Percentiles rank a stretch among this genome's conserved stretches.
These are phyloP conservation scores for Gossypium schwendimanii DNA, from an alignment of 441 rosid genomes.

Conservation along the genomic window DNA sequence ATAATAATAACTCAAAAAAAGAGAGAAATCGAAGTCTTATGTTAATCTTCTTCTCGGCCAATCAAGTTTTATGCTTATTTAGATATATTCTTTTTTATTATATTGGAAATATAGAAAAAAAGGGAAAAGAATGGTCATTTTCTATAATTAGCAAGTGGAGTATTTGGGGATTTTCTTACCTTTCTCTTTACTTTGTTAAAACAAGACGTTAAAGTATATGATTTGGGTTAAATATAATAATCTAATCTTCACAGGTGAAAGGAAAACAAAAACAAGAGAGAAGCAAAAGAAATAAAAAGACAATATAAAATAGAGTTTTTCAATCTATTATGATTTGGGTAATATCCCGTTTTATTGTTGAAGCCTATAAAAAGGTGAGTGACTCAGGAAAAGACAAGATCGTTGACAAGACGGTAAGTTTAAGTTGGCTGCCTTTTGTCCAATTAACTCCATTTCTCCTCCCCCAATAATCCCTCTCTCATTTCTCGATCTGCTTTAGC, in stretches of 20 bases:
- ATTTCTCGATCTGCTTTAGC: not conserved
- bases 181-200: not conserved
- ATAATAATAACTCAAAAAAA: not conserved
- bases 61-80: not conserved
- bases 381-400: slow-evolving; percentile 16
- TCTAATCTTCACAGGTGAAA: not conserved
- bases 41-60: not conserved
- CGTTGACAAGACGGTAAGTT: slow-evolving; percentile 21
- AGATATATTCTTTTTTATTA: not conserved
- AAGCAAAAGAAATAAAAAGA: not conserved
- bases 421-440: not conserved
- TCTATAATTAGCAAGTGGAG: not conserved
- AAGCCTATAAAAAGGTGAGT: slow-evolving; percentile 24
- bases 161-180: not conserved
- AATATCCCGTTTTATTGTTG: slow-evolving; percentile 14
- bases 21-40: not conserved
- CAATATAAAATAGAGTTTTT: not conserved
- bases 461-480: not conserved
- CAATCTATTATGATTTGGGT: not conserved
- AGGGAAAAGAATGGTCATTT: not conserved
- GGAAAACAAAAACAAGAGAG: not conserved
- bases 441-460: not conserved
- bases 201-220: not conserved
- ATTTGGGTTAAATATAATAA: not conserved
- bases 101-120: not conserved